phyloP scores from a whole-genome alignment of 495 filamentous ascomycete species.

The Penicillium coffeae region DNA sequence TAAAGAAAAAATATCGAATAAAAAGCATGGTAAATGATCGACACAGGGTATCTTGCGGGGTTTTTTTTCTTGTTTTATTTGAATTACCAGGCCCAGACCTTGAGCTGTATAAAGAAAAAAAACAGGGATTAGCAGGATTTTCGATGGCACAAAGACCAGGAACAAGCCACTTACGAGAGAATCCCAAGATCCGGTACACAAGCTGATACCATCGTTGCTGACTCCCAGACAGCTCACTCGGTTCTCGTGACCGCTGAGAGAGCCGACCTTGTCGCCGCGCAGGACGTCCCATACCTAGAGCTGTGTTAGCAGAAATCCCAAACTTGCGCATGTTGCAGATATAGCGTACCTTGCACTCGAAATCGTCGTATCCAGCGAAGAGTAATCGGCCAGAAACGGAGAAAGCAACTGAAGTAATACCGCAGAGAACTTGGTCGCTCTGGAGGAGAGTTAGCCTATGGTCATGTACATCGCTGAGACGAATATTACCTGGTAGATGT shows the following conservation, averaged over 20 bases:
- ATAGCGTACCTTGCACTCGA: constrained; percentile 91
- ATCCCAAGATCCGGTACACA: constrained; percentile 99
- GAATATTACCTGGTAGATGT: constrained; percentile 78
- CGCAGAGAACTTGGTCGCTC: constrained; percentile 96
- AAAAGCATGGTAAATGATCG: constrained; percentile 44
- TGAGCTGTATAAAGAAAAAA: constrained; percentile 54
- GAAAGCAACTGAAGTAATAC: constrained; percentile 97
- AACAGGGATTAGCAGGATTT: constrained; percentile 1
- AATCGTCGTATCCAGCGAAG: constrained; percentile 98
- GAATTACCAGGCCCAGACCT: constrained; percentile 76
- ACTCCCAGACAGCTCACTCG: constrained; percentile 97
- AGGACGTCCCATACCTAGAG: constrained; percentile 93
- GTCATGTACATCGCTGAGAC: neutral
- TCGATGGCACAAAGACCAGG: too few relatives aligned
- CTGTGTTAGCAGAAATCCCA: constrained; percentile 14
- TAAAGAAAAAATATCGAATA: constrained; percentile 34
- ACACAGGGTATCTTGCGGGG: constrained; percentile 44
- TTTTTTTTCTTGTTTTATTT: constrained; percentile 28
- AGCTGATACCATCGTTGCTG: constrained; percentile 97
- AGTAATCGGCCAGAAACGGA: constrained; percentile 94
- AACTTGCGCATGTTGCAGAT: neutral
- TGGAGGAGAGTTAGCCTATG: constrained; percentile 33
- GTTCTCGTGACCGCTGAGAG: constrained; percentile 95
- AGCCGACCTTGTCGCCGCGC: constrained; percentile 94
- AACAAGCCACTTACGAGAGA: constrained; percentile 94